Evolutionary conservation across 2,329 filamentous ascomycete genomes (phyloP).

Genomic region (Penicillium sp.): DNA sequence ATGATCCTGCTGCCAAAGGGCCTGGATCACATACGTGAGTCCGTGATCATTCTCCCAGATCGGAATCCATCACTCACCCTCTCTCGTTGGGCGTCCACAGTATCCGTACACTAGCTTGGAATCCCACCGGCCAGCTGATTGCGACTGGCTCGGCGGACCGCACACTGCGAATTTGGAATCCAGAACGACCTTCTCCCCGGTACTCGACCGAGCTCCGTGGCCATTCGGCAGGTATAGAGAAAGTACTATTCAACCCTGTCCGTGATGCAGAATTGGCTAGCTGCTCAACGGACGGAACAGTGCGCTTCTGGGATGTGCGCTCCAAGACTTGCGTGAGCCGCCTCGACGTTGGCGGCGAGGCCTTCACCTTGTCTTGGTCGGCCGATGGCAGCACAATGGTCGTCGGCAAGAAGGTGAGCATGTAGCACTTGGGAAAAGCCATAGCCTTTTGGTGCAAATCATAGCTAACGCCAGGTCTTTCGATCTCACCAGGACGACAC

Average conservation of each 20-base stretch:
- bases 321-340: slow-evolving; percentile 53
- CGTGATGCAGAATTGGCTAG: slow-evolving; percentile 55
- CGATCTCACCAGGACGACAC: slow-evolving; percentile 47
- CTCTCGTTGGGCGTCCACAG: slow-evolving; percentile 45
- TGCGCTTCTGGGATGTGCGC: slow-evolving; percentile 56
- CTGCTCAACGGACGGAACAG: slow-evolving; percentile 54
- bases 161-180: slow-evolving; percentile 89
- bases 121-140: slow-evolving; percentile 78
- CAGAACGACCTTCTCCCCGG: slow-evolving; percentile 50
- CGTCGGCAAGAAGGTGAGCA: slow-evolving; percentile 51
- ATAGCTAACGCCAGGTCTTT: neutral
- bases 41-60: neutral
- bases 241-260: slow-evolving; percentile 54
- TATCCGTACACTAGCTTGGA: slow-evolving; percentile 84
- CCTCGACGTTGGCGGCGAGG: slow-evolving; percentile 54
- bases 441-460: neutral
- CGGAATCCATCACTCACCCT: slow-evolving; percentile 7
- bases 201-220: slow-evolving; percentile 55
- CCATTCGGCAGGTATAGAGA: slow-evolving; percentile 52
- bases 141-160: slow-evolving; percentile 90
- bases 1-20: slow-evolving; percentile 62
- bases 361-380: slow-evolving; percentile 54
- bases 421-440: neutral
- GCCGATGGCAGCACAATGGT: slow-evolving; percentile 52
- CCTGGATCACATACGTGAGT: slow-evolving; percentile 62